Percentiles rank a stretch among this genome's conserved stretches.
These are phyloP conservation scores for Massarina eburnea DNA, from an alignment of 2,329 filamentous ascomycete species.

Conservation along the genomic window DNA sequence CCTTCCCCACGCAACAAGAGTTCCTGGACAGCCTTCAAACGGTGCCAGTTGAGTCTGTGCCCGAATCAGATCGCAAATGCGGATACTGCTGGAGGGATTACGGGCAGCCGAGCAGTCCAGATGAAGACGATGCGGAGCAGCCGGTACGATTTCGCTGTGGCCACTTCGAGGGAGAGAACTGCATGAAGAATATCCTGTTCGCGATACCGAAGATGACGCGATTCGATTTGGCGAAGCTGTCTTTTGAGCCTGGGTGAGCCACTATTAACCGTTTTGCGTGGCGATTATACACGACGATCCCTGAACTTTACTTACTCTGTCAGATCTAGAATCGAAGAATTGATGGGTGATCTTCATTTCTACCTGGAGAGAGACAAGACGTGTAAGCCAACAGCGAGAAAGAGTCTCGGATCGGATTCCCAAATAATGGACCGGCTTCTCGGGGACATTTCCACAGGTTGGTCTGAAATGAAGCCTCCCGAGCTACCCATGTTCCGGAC, in stretches of 20 bases:
- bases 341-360: too few relatives aligned
- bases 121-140: constrained; percentile 17
- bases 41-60: constrained; percentile 8
- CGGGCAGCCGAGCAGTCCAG: constrained; percentile 18
- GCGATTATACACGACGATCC: constrained; percentile 4
- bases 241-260: constrained; percentile 6
- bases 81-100: constrained; percentile 21
- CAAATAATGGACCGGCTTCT: too few relatives aligned
- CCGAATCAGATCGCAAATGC: constrained; percentile 12
- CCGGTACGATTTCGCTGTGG: constrained; percentile 19
- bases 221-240: constrained; percentile 7
- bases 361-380: too few relatives aligned
- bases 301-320: too few relatives aligned
- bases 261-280: constrained; percentile 9
- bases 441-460: too few relatives aligned
- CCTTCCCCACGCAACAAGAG: constrained; percentile 17
- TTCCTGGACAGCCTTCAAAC: constrained; percentile 17
- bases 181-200: constrained; percentile 14
- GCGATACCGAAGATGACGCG: constrained; percentile 2
- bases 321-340: too few relatives aligned
- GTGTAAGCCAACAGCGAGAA: too few relatives aligned
- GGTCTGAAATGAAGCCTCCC: too few relatives aligned
- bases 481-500: too few relatives aligned
- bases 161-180: constrained; percentile 21
- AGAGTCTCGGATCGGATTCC: too few relatives aligned